phyloP scores from a whole-genome alignment of 208 protist species.

The Porcisia deanei region DNA sequence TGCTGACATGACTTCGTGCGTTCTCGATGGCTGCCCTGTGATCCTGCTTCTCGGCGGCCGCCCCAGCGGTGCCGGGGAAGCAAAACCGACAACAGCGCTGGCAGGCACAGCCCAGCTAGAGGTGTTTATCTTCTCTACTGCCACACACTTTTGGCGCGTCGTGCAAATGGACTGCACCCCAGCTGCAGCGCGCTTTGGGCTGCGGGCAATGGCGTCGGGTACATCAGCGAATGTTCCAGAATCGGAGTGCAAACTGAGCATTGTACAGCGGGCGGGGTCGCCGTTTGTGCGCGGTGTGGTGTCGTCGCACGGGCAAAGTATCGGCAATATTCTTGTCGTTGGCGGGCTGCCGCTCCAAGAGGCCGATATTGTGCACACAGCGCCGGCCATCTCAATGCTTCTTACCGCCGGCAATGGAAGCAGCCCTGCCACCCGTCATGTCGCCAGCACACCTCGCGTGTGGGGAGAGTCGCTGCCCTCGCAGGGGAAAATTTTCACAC shows the following conservation, averaged over 20 bases:
- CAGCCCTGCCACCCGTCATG: neutral
- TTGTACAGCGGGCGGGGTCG: neutral
- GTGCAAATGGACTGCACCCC: slow-evolving; percentile 42
- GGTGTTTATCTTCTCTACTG: slow-evolving; percentile 61
- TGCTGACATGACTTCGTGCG: slow-evolving; percentile 47
- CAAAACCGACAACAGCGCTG: neutral
- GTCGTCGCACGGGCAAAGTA: slow-evolving; percentile 21
- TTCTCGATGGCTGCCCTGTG: slow-evolving; percentile 40
- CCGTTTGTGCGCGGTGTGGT: slow-evolving; percentile 20
- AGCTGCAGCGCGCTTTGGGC: slow-evolving; percentile 34
- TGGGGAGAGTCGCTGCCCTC: neutral
- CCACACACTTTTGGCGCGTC: slow-evolving; percentile 56
- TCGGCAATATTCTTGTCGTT: slow-evolving; percentile 28
- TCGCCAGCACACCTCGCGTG: neutral
- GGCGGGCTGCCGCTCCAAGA: slow-evolving; percentile 27
- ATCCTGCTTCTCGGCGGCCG: slow-evolving; percentile 59
- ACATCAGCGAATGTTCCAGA: neutral
- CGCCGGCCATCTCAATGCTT: slow-evolving; percentile 25
- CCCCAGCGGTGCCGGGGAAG: neutral
- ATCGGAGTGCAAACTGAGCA: neutral
- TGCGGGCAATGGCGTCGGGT: slow-evolving; percentile 17
- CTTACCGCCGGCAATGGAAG: slow-evolving; percentile 7
- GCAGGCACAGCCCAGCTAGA: slow-evolving; percentile 13
- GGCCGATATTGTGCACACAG: slow-evolving; percentile 12
- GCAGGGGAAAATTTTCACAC: slow-evolving; percentile 3